A percentile compares a stretch with the other conserved stretches of the same genome.
Evolutionary conservation across 2,329 filamentous ascomycete species (phyloP).

Genomic region (Verruconis gallopava): DNA sequence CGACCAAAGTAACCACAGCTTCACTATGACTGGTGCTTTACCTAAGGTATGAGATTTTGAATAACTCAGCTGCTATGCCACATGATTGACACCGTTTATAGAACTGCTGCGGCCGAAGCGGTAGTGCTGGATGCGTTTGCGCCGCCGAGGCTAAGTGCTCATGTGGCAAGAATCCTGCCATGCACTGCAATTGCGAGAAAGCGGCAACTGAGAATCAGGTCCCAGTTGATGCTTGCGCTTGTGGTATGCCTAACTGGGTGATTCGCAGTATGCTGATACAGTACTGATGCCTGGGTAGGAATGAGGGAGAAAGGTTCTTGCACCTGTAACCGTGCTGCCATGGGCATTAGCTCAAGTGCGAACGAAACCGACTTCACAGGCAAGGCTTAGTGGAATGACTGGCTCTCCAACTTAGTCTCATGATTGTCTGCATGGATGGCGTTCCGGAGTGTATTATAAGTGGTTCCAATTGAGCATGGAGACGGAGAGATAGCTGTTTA

Average conservation of each 20-base stretch:
- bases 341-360: slow-evolving; percentile 51
- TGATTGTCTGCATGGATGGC: too few species aligned
- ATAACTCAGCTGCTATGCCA: slow-evolving; percentile 11
- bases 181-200: slow-evolving; percentile 77
- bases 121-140: slow-evolving; percentile 7
- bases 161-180: slow-evolving; percentile 76
- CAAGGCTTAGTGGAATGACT: too few species aligned
- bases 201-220: slow-evolving; percentile 61
- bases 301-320: background rate
- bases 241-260: slow-evolving; percentile 40
- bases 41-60: background rate
- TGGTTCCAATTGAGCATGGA: too few species aligned
- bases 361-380: slow-evolving; percentile 81
- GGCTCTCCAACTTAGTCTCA: too few species aligned
- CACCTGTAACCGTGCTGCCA: background rate
- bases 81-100: slow-evolving; percentile 1
- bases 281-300: slow-evolving; percentile 1
- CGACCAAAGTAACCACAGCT: too few species aligned
- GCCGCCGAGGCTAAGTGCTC: slow-evolving; percentile 49
- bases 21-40: background rate
- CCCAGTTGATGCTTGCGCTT: slow-evolving; percentile 65
- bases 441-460: too few species aligned
- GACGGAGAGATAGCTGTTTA: too few species aligned
- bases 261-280: slow-evolving; percentile 5
- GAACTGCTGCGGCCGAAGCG: slow-evolving; percentile 10